Percentiles rank a stretch among this genome's conserved stretches.
Conservation (phyloP, 345 rosid species). For the Gossypioides kirkii region DNA sequence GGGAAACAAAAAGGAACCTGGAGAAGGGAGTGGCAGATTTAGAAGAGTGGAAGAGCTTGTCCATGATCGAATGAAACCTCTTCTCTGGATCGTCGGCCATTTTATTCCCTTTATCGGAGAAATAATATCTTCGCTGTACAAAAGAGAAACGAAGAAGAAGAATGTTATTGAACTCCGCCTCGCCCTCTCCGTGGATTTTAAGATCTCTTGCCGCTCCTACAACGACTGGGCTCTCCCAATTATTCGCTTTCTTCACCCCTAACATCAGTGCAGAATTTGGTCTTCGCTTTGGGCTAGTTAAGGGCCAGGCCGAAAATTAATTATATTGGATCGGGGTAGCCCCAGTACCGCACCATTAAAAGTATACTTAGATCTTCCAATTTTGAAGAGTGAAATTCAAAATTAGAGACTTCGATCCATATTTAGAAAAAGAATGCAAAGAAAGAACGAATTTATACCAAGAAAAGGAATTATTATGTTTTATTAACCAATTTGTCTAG, state of each 20-base stretch:
- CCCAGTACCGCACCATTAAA: too few species aligned
- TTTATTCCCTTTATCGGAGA: background rate
- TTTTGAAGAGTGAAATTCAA: too few species aligned
- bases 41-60: slow-evolving; percentile 62
- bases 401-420: too few species aligned
- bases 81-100: slow-evolving; percentile 79
- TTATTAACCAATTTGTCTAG: too few species aligned
- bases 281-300: background rate
- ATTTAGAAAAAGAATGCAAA: too few species aligned
- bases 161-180: background rate
- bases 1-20: slow-evolving; percentile 29
- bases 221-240: background rate
- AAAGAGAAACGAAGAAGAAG: background rate
- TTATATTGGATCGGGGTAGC: too few species aligned
- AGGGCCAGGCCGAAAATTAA: background rate
- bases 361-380: too few species aligned
- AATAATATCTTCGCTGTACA: background rate
- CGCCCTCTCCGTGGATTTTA: background rate
- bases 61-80: slow-evolving; percentile 81
- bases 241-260: background rate
- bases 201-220: background rate
- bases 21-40: slow-evolving; percentile 37
- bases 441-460: too few species aligned
- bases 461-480: too few species aligned
- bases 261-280: background rate